Evolutionary conservation across 75 land plant genomes (phyloP).

Genomic region (Sequoia sempervirens): DNA sequence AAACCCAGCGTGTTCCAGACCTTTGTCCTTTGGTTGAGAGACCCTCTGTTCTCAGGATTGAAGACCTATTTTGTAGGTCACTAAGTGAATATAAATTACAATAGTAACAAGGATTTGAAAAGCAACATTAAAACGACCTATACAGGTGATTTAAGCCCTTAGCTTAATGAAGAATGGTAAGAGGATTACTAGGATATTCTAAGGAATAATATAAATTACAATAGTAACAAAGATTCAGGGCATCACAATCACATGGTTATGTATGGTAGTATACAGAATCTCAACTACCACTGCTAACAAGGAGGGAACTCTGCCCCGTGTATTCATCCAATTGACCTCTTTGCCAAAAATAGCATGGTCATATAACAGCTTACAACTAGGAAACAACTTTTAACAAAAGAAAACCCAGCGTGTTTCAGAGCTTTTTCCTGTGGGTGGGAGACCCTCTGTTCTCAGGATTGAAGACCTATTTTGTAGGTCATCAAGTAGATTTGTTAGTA

Average conservation of each 20-base stretch:
- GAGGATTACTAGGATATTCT: not conserved
- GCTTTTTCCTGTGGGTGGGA: not conserved
- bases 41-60: not conserved
- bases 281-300: not conserved
- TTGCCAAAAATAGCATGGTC: not conserved
- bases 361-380: not conserved
- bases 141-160: too few relatives aligned
- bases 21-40: not conserved
- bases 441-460: not conserved
- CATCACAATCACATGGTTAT: not conserved
- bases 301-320: not conserved
- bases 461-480: not conserved
- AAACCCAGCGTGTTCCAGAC: not conserved
- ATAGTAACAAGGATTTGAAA: too few relatives aligned
- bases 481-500: not conserved
- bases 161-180: not conserved
- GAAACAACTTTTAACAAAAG: not conserved
- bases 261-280: not conserved
- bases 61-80: not conserved
- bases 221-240: not conserved
- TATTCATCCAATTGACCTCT: not conserved
- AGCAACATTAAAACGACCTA: too few relatives aligned
- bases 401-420: not conserved
- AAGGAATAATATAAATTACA: not conserved
- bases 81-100: too few relatives aligned